Evolutionary conservation across 2,329 filamentous ascomycete species (phyloP).

Genomic region (Cladosporium sp.): DNA sequence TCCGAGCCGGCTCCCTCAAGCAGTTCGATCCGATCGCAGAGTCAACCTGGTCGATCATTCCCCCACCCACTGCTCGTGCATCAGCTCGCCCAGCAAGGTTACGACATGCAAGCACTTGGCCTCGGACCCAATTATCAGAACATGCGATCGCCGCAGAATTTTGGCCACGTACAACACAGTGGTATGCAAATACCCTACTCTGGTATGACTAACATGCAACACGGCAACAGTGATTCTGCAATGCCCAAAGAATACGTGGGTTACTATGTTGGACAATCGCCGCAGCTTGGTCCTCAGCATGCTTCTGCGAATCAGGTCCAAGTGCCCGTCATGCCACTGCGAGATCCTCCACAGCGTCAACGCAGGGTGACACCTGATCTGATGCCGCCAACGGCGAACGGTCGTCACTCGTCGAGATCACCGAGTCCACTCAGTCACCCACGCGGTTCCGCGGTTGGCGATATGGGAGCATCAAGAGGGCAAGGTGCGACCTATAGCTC

Average conservation of each 20-base stretch:
- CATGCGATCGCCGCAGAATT: constrained; percentile 29
- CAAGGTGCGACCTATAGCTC: constrained; percentile 23
- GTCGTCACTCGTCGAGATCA: constrained; percentile 37
- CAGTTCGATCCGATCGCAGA: constrained; percentile 49
- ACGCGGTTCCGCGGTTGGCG: constrained; percentile 37
- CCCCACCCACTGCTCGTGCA: constrained; percentile 42
- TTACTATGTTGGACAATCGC: constrained; percentile 50
- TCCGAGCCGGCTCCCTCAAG: constrained; percentile 45
- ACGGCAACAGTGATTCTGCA: constrained; percentile 33
- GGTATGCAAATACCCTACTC: constrained; percentile 29
- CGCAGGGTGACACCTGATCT: constrained; percentile 47
- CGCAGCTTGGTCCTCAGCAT: constrained; percentile 39
- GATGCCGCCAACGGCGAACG: constrained; percentile 35
- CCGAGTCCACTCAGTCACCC: constrained; percentile 49
- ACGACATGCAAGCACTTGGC: constrained; percentile 36
- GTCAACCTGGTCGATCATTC: constrained; percentile 49
- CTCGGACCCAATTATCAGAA: constrained; percentile 34
- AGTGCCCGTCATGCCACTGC: constrained; percentile 36
- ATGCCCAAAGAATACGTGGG: constrained; percentile 53
- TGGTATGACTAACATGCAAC: constrained; percentile 23
- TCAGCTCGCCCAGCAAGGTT: constrained; percentile 41
- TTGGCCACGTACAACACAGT: constrained; percentile 23
- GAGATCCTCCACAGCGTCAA: constrained; percentile 43
- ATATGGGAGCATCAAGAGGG: constrained; percentile 26
- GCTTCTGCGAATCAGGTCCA: constrained; percentile 33